Percentiles rank a stretch among this genome's conserved stretches.
These are phyloP conservation scores for Fusarium burgessii DNA, from an alignment of 2,329 filamentous ascomycete genomes.

Conservation along the genomic window DNA sequence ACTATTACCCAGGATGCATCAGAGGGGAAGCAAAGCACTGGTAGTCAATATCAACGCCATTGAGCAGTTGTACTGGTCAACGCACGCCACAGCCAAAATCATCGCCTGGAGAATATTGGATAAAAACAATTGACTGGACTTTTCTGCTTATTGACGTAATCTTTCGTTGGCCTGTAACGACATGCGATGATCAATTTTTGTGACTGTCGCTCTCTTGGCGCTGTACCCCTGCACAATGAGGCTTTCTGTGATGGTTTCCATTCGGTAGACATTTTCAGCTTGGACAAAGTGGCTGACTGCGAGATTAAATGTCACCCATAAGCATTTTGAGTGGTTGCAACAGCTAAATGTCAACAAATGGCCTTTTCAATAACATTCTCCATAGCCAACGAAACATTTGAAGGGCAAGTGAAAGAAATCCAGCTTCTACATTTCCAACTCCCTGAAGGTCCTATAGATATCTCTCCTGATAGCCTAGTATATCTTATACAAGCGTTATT, in stretches of 20 bases:
- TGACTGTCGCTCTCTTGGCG: not conserved
- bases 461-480: too few species aligned
- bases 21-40: not conserved
- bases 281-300: not conserved
- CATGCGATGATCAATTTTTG: rapidly evolving
- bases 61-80: too few species aligned
- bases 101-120: too few species aligned
- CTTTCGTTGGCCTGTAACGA: not conserved
- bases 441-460: too few species aligned
- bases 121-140: too few species aligned
- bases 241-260: not conserved
- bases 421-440: too few species aligned
- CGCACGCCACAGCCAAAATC: too few species aligned
- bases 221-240: not conserved
- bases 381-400: too few species aligned
- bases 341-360: not conserved
- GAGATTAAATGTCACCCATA: not conserved
- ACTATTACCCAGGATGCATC: not conserved
- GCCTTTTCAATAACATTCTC: too few species aligned
- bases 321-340: not conserved
- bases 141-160: not conserved
- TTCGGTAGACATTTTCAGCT: not conserved
- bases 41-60: not conserved
- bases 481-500: not conserved
- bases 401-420: too few species aligned